Conservation (phyloP, 257 asterid genomes). For the Nicotiana tabacum region DNA sequence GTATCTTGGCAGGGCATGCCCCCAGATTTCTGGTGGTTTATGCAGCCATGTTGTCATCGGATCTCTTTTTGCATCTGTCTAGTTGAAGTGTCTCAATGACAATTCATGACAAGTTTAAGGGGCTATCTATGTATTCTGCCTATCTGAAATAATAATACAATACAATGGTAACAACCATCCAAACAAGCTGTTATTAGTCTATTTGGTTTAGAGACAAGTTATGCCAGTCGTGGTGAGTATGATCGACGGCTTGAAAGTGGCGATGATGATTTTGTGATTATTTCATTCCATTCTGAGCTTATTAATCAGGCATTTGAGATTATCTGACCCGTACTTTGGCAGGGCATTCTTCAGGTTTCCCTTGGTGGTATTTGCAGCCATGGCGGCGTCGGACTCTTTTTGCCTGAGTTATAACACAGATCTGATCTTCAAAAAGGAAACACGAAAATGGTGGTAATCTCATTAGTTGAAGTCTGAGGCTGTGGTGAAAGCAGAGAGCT, state of each 20-base stretch:
- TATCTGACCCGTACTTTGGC: slow-evolving; percentile 18
- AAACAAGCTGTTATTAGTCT: too few species aligned
- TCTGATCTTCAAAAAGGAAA: slow-evolving; percentile 14
- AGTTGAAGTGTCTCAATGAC: too few species aligned
- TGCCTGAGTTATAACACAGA: background rate
- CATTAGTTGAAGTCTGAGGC: slow-evolving; percentile 20
- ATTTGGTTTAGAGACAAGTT: background rate
- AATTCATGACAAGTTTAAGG: too few species aligned
- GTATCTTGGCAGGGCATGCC: too few species aligned
- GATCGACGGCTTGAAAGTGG: background rate
- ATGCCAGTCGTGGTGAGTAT: background rate
- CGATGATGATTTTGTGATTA: background rate
- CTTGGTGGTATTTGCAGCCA: slow-evolving; percentile 23
- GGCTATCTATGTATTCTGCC: too few species aligned
- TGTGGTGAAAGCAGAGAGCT: background rate
- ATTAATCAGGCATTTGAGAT: background rate
- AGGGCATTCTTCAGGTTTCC: slow-evolving; percentile 6
- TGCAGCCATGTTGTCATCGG: too few species aligned
- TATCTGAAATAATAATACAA: too few species aligned
- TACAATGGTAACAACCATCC: too few species aligned
- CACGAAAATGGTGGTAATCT: background rate
- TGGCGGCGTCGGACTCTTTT: background rate
- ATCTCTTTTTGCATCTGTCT: too few species aligned
- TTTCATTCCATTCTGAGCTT: background rate
- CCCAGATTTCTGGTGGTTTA: too few species aligned